These are phyloP conservation scores for Hypomontagnella monticulosa DNA, from an alignment of 495 filamentous ascomycete genomes.

Conservation along the genomic window DNA sequence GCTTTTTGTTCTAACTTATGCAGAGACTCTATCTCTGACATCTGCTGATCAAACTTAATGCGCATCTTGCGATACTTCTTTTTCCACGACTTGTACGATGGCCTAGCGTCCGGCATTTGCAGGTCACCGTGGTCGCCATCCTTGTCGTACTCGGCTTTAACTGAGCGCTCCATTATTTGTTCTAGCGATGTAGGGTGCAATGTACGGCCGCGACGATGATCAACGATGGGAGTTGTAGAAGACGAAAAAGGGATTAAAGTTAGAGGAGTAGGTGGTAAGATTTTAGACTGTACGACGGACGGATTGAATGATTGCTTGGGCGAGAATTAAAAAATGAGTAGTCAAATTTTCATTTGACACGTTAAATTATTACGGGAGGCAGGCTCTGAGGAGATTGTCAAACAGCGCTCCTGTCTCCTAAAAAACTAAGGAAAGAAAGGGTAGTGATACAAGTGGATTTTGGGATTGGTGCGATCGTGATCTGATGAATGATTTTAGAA, in stretches of 20 bases:
- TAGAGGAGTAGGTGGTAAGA: neutral
- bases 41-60: conserved; percentile 81
- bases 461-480: neutral
- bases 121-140: conserved; percentile 46
- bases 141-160: conserved; percentile 40
- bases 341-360: conserved; percentile 4
- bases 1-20: conserved; percentile 82
- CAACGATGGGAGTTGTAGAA: neutral
- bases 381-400: conserved; percentile 7
- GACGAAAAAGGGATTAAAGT: neutral
- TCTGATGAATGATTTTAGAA: neutral
- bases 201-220: neutral
- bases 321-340: neutral
- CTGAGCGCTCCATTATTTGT: conserved; percentile 30
- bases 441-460: neutral
- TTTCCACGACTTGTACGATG: conserved; percentile 64
- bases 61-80: conserved; percentile 97
- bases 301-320: neutral
- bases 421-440: too few species aligned
- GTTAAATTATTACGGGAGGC: conserved; percentile 8
- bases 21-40: conserved; percentile 79
- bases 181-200: neutral
- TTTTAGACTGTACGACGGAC: neutral
- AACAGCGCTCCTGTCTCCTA: neutral
- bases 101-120: conserved; percentile 48